phyloP scores from a whole-genome alignment of 2,329 filamentous ascomycete genomes.

The Arthrinium puccinioides region DNA sequence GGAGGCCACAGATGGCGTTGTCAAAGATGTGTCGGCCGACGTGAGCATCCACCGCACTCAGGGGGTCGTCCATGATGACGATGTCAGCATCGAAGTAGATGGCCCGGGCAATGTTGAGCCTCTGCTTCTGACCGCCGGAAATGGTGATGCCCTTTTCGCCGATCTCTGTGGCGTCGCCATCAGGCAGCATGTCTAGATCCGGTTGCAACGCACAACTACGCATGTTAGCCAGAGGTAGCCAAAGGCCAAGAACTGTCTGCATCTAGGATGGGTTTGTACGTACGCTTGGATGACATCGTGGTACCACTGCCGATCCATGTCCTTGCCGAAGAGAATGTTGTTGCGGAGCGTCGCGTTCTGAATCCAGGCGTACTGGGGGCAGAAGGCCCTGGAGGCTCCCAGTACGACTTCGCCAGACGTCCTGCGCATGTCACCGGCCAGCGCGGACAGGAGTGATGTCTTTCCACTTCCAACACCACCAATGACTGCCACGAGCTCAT shows the following conservation, averaged over 20 bases:
- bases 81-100: constrained; percentile 65
- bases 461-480: constrained; percentile 87
- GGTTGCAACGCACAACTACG: constrained; percentile 68
- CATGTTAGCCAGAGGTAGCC: background rate
- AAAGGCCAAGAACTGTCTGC: background rate
- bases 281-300: constrained; percentile 71
- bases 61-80: constrained; percentile 62
- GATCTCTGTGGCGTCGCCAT: constrained; percentile 84
- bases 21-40: constrained; percentile 79
- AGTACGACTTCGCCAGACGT: constrained; percentile 67
- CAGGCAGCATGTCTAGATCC: constrained; percentile 89
- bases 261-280: constrained; percentile 29
- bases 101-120: constrained; percentile 84
- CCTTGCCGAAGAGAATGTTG: constrained; percentile 87
- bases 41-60: constrained; percentile 63
- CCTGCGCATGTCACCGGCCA: constrained; percentile 91
- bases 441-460: constrained; percentile 76
- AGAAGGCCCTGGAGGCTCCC: constrained; percentile 79
- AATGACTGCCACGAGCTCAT: constrained; percentile 79
- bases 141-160: constrained; percentile 94
- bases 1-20: constrained; percentile 80
- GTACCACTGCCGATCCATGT: constrained; percentile 71
- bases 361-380: constrained; percentile 96
- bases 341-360: constrained; percentile 82
- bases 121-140: constrained; percentile 90